Evolutionary conservation across 1,139 yeast genomes (phyloP).

Genomic region (Blastobotrys elegans): DNA sequence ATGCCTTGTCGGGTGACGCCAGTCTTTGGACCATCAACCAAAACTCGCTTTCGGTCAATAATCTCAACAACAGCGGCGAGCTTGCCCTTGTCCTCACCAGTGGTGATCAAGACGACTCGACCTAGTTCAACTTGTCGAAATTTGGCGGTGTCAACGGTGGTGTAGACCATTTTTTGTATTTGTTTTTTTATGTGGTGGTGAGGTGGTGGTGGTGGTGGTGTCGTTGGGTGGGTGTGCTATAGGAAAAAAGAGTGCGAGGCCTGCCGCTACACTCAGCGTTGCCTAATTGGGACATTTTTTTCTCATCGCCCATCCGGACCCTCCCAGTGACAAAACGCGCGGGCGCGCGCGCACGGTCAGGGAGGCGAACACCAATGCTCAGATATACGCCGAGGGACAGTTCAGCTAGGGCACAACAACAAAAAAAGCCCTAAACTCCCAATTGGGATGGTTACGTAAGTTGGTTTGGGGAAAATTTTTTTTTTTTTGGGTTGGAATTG

Average conservation of each 20-base stretch:
- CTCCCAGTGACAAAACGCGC: too few species aligned
- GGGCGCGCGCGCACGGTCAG: too few species aligned
- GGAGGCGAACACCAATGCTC: too few species aligned
- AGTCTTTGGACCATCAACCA: slow-evolving; percentile 91
- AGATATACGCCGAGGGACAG: too few species aligned
- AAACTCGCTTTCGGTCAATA: slow-evolving; percentile 98
- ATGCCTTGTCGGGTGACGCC: slow-evolving; percentile 89
- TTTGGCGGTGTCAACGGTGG: slow-evolving; percentile 54
- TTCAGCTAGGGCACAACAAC: too few species aligned
- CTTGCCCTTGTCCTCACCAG: slow-evolving; percentile 64
- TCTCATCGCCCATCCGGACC: too few species aligned
- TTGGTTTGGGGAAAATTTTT: too few species aligned
- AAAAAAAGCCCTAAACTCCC: too few species aligned
- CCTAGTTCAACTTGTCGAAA: slow-evolving; percentile 99
- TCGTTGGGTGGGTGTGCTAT: background rate
- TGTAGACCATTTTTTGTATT: background rate
- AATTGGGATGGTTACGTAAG: too few species aligned
- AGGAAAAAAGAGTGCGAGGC: background rate
- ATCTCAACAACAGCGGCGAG: slow-evolving; percentile 96
- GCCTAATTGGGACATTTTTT: background rate
- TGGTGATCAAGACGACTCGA: slow-evolving; percentile 91
- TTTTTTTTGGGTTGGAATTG: too few species aligned
- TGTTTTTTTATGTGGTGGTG: background rate
- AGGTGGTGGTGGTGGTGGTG: background rate
- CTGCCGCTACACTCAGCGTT: too few species aligned